phyloP scores from a whole-genome alignment of 2,329 filamentous ascomycete genomes.

The Fusarium xyrophilum region DNA sequence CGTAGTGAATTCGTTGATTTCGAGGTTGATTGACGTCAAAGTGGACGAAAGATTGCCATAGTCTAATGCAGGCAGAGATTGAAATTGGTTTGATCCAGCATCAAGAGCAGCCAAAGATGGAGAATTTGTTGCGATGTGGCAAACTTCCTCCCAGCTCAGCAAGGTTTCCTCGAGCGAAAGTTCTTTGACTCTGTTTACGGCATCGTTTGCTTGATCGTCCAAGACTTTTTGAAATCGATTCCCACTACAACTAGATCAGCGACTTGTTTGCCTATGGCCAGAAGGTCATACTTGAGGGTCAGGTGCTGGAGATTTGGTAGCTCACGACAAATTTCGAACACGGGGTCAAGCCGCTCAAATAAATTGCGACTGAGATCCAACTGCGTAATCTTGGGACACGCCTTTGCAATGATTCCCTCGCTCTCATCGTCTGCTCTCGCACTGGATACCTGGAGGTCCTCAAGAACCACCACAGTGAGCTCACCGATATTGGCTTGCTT shows the following conservation, averaged over 20 bases:
- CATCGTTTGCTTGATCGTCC: slow-evolving; percentile 41
- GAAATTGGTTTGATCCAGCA: slow-evolving; percentile 65
- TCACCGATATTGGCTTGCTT: slow-evolving; percentile 81
- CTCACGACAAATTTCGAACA: slow-evolving; percentile 74
- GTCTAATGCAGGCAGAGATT: slow-evolving; percentile 54
- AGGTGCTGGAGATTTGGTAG: slow-evolving; percentile 71
- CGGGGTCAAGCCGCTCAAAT: slow-evolving; percentile 70
- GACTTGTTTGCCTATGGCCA: neutral
- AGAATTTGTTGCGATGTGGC: slow-evolving; percentile 61
- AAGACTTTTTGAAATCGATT: slow-evolving; percentile 70
- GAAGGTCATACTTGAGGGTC: slow-evolving; percentile 70
- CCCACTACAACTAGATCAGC: slow-evolving; percentile 59
- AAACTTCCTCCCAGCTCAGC: slow-evolving; percentile 70
- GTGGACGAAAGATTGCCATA: slow-evolving; percentile 54
- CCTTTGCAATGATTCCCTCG: slow-evolving; percentile 52
- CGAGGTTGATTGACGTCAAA: slow-evolving; percentile 70
- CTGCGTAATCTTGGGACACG: slow-evolving; percentile 74
- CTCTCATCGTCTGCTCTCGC: slow-evolving; percentile 44
- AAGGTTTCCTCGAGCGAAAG: slow-evolving; percentile 73
- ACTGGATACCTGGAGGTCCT: slow-evolving; percentile 70
- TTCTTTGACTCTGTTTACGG: slow-evolving; percentile 62
- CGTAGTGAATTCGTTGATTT: slow-evolving; percentile 72
- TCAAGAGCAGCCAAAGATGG: slow-evolving; percentile 57
- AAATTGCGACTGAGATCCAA: slow-evolving; percentile 87
- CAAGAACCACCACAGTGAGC: slow-evolving; percentile 81